Base-by-base conservation (phyloP, 106 monocot genomes). In the Dendrobium huoshanense region DNA sequence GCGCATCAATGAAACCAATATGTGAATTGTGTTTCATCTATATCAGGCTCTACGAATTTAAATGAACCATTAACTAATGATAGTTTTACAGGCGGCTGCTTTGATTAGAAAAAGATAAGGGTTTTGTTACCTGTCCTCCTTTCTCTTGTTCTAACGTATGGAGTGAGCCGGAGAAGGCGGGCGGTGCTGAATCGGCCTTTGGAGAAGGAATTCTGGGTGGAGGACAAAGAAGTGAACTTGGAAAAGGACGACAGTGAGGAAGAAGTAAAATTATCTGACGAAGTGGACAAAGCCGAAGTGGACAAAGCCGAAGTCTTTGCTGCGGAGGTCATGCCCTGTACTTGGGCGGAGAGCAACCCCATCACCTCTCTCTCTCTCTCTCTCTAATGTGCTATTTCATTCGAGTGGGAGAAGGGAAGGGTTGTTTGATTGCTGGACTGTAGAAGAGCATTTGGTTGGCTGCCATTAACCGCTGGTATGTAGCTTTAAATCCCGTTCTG, bases 101-200 rank as follows among this genome's bases (percentile, higher is more conserved):
- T 7, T 45, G 56, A 1, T 75, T 75, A 24, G 17, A 17, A 48
- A 3, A 4, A 4, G 6, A n/a, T 31, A 72, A 54, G 41, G 19
- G 2, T 0, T 49, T 20, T 44, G 5, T 44, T 65, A 82, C 75
- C 78, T 76, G 78, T 56, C 42, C 31, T 37, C 19, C 9, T 72
- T 33, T 64, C 75, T 65, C 82, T 79, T 51, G 55, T 82, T 33
- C 41, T 56, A 41, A 48, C 41, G 25, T 70, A 45, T n/a, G 75
- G 54, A 44, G 65, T 64, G 5, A 79, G 58, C 48, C 25, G 41
- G 25, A 82, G 61, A 1, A 41, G 10, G 33, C 33, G 76, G 7
- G 24, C 11, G 67, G 79, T 55, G 45, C 19, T 15, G 68, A 82
- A 72, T 6, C 82, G 86, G 76, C 68, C 79, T 76, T 75, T 86